A percentile compares a stretch with the other conserved stretches of the same genome.
These are phyloP conservation scores for Clarireedia hainanense DNA, from an alignment of 2,329 filamentous ascomycete genomes.

Conservation along the genomic window DNA sequence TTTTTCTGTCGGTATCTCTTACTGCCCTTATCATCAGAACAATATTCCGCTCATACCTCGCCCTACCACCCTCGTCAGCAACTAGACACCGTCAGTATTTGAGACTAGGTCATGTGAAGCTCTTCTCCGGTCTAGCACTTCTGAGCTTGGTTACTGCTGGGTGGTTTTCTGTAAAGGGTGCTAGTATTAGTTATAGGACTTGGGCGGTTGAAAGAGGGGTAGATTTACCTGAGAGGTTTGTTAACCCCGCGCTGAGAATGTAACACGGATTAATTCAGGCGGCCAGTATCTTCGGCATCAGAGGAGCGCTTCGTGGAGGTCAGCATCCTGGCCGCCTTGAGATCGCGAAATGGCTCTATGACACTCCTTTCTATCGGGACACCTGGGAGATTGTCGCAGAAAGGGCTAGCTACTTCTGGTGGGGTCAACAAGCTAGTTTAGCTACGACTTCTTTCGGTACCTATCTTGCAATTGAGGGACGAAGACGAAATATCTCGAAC, in stretches of 20 bases:
- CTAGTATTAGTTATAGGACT: slow-evolving; percentile 39
- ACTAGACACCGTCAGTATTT: slow-evolving; percentile 29
- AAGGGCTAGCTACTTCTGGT: slow-evolving; percentile 50
- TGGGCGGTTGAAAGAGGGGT: slow-evolving; percentile 39
- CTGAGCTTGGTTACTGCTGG: slow-evolving; percentile 37
- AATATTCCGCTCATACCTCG: slow-evolving; percentile 25
- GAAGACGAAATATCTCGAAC: slow-evolving; percentile 46
- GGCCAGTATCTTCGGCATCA: slow-evolving; percentile 24
- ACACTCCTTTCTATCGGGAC: slow-evolving; percentile 24
- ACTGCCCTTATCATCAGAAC: slow-evolving; percentile 18
- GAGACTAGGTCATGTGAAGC: slow-evolving; percentile 25
- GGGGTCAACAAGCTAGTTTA: slow-evolving; percentile 53
- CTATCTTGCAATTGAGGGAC: slow-evolving; percentile 51
- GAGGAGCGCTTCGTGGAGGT: slow-evolving; percentile 25
- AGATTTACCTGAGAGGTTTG: slow-evolving; percentile 32
- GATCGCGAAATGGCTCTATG: slow-evolving; percentile 24
- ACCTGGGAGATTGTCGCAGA: slow-evolving; percentile 46
- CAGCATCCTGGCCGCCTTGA: slow-evolving; percentile 27
- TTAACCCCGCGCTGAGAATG: slow-evolving; percentile 12
- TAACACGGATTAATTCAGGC: slow-evolving; percentile 11
- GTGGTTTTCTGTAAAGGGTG: slow-evolving; percentile 37
- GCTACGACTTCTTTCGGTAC: slow-evolving; percentile 46
- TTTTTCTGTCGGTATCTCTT: slow-evolving; percentile 16
- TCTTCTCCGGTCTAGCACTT: slow-evolving; percentile 38
- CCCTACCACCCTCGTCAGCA: slow-evolving; percentile 31